Conservation (phyloP, 768 basidiomycete genomes). For the Boletus bicolor region DNA sequence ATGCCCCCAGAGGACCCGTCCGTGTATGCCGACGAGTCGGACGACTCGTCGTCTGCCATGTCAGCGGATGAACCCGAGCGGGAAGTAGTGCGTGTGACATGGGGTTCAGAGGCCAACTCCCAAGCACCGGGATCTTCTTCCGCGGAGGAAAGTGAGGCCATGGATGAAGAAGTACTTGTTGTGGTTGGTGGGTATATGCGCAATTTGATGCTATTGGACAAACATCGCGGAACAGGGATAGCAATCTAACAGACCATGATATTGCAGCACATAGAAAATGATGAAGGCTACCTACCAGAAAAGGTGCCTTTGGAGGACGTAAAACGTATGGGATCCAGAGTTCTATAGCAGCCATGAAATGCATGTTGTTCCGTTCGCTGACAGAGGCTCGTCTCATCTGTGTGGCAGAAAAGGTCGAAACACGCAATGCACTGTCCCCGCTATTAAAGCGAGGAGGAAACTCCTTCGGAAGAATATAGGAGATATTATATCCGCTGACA, state of each 20-base stretch:
- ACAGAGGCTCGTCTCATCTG: conserved; percentile 52
- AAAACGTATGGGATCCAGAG: conserved; percentile 69
- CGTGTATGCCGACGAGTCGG: conserved; percentile 56
- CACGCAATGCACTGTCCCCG: conserved; percentile 21
- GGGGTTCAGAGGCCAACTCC: conserved; percentile 77
- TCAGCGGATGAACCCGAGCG: conserved; percentile 62
- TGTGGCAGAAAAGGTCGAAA: conserved; percentile 25
- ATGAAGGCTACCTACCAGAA: conserved; percentile 46
- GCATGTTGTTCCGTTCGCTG: conserved; percentile 52
- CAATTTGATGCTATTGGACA: conserved; percentile 71
- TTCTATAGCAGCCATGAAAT: conserved; percentile 81
- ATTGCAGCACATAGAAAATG: neutral
- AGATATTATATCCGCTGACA: conserved; percentile 73
- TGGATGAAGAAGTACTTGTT: conserved; percentile 50
- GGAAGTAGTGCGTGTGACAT: conserved; percentile 57
- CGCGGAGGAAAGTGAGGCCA: conserved; percentile 72
- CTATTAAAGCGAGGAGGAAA: conserved; percentile 40
- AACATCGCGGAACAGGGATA: conserved; percentile 73
- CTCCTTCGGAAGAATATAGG: conserved; percentile 70
- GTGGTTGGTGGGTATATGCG: conserved; percentile 66
- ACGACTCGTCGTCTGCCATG: conserved; percentile 81
- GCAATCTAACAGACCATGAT: conserved; percentile 48
- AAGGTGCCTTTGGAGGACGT: conserved; percentile 70
- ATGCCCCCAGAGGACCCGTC: conserved; percentile 57
- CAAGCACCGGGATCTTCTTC: conserved; percentile 68